Conservation (phyloP, 1,139 yeast species). For the Debaryomyces singareniensis region DNA sequence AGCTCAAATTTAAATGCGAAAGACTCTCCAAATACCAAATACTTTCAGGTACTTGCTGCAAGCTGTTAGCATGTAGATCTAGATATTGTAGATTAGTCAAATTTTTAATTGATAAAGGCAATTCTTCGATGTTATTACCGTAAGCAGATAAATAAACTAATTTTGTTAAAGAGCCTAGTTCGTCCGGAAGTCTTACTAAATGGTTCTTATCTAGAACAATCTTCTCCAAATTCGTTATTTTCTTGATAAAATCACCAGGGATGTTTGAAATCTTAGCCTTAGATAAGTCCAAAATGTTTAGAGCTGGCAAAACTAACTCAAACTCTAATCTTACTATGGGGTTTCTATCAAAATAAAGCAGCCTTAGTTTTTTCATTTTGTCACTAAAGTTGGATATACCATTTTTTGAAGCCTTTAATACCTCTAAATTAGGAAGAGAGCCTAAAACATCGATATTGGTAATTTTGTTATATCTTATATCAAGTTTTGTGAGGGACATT, state of each 20-base stretch:
- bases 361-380: conserved; percentile 50
- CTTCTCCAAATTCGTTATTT: conserved; percentile 64
- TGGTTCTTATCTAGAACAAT: conserved; percentile 79
- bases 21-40: conserved; percentile 61
- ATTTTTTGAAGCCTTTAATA: conserved; percentile 72
- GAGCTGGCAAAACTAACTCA: conserved; percentile 47
- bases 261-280: conserved; percentile 78
- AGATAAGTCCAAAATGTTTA: conserved; percentile 70
- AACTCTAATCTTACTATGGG: conserved; percentile 76
- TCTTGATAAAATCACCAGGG: conserved; percentile 57
- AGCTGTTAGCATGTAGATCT: conserved; percentile 83
- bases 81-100: conserved; percentile 57
- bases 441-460: conserved; percentile 60
- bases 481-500: conserved; percentile 61
- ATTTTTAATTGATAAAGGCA: conserved; percentile 66
- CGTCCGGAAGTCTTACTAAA: conserved; percentile 68
- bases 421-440: conserved; percentile 60
- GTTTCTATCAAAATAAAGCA: conserved; percentile 49
- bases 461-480: conserved; percentile 70
- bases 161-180: conserved; percentile 53
- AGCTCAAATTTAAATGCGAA: conserved; percentile 64
- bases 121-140: conserved; percentile 64
- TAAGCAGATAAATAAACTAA: conserved; percentile 64
- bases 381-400: conserved; percentile 67
- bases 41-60: conserved; percentile 62